These are phyloP conservation scores for Baorangia bicolor DNA, from an alignment of 768 basidiomycete genomes.

Conservation along the genomic window DNA sequence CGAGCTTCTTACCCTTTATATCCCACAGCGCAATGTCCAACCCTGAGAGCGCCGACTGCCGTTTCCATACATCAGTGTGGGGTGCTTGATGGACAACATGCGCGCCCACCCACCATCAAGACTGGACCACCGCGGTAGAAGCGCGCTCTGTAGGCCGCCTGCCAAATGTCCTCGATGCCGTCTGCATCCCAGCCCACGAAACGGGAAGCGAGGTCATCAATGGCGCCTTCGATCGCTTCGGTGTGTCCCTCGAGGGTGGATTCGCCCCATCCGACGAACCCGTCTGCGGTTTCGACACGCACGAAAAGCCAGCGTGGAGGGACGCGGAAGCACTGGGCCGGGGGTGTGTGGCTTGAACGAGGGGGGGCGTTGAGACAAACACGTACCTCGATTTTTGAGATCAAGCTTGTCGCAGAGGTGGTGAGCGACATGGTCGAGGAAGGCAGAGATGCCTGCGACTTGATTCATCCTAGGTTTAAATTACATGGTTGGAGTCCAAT, in stretches of 20 bases:
- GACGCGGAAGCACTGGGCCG: slow-evolving; percentile 56
- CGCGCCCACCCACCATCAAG: slow-evolving; percentile 48
- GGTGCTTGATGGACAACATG: no score
- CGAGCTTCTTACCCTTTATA: slow-evolving; percentile 76
- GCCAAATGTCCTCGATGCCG: slow-evolving; percentile 73
- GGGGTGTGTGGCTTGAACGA: no score
- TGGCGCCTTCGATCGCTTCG: slow-evolving; percentile 70
- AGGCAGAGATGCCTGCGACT: not conserved
- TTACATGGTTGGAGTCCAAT: not conserved
- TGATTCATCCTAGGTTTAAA: not conserved
- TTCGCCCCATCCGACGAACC: slow-evolving; percentile 73
- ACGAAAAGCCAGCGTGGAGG: slow-evolving; percentile 75
- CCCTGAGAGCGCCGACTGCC: slow-evolving; percentile 52
- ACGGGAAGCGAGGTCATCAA: slow-evolving; percentile 54
- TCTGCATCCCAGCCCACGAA: slow-evolving; percentile 63
- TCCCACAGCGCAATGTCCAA: slow-evolving; percentile 76
- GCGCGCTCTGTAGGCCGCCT: slow-evolving; percentile 60
- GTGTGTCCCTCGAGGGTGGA: slow-evolving; percentile 71
- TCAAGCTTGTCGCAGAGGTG: slow-evolving; percentile 18
- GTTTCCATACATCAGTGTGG: not conserved
- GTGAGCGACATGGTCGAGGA: slow-evolving; percentile 14
- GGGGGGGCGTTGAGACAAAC: no score
- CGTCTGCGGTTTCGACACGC: slow-evolving; percentile 61
- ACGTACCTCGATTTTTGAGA: slow-evolving; percentile 27
- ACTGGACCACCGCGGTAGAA: slow-evolving; percentile 76